phyloP scores from a whole-genome alignment of 768 basidiomycete species.

The Suillus lakei region DNA sequence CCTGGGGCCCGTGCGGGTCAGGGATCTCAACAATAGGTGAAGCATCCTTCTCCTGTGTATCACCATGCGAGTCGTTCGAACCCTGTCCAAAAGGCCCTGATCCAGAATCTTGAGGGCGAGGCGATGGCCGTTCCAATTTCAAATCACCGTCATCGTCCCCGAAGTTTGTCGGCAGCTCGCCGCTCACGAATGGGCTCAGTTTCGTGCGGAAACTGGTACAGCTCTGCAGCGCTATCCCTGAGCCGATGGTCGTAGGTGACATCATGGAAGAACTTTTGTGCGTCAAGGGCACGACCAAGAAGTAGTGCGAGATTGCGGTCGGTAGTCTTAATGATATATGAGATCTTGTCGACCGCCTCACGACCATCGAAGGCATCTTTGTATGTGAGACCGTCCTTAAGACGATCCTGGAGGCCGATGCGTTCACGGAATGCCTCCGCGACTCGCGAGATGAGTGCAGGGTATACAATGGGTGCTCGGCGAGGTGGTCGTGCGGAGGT shows the following conservation, averaged over 20 bases:
- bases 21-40: constrained; percentile 30
- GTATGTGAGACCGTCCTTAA: constrained; percentile 96
- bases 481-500: constrained; percentile 39
- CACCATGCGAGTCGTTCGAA: constrained; percentile 37
- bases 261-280: constrained; percentile 99
- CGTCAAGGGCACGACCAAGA: constrained; percentile 93
- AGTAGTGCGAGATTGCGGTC: constrained; percentile 95
- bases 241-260: constrained; percentile 98
- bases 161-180: constrained; percentile 55
- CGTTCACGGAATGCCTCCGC: constrained; percentile 92
- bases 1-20: constrained; percentile 38
- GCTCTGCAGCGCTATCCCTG: constrained; percentile 83
- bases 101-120: constrained; percentile 23
- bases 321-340: constrained; percentile 97
- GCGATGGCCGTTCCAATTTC: constrained; percentile 20
- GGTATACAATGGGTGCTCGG: constrained; percentile 84
- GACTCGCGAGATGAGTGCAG: constrained; percentile 93
- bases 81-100: constrained; percentile 34
- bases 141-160: constrained; percentile 41
- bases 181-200: constrained; percentile 84
- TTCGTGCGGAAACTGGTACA: constrained; percentile 93
- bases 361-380: constrained; percentile 96
- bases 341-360: constrained; percentile 95
- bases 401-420: constrained; percentile 73
- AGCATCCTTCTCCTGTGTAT: constrained; percentile 30